Base-by-base conservation (phyloP, 1,284 basidiomycete genomes). In the Malassezia globosa region DNA sequence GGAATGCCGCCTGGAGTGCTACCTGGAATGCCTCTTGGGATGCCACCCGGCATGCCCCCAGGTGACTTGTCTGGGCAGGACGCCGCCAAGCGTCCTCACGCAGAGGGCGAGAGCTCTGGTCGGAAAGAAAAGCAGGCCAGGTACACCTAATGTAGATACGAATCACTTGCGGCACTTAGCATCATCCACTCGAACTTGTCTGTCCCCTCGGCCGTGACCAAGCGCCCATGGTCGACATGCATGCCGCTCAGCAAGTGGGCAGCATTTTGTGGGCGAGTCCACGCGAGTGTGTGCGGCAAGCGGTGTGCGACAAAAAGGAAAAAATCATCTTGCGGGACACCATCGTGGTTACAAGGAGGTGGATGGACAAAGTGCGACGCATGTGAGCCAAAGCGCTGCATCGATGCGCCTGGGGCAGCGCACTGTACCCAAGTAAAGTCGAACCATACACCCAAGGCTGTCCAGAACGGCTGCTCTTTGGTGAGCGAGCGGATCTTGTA, bases 361-460 rank as follows among this genome's bases (percentile, higher is more conserved):
- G 27, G 7, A n/a, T 19, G 22, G 21, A 19, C 41, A 31, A 36
- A 38, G 29, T 45, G 31, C 26, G 41, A 19, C 29, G 21, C 35
- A 16, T 42, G 36, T 4, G 38, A n/a, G 11, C 49, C 49, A 10
- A 40, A 38, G 33, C 21, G 18, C 11, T 41, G 22, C 25, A 18
- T 33, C 16, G 36, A 25, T 44, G 50, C 23, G 10, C 34, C 27
- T 7, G 39, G 18, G 8, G 23, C n/a, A 3, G 27, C 27, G 42
- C 60, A 64, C 37, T 56, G 44, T 3, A 86, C 80, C 1, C 83
- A 81, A 36, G 73, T 65, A 54, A 82, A 84, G 7, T 76, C 68
- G 72, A 87, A 89, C 85, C 84, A 89, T 1, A 82, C 71, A 14
- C 85, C 84, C 56, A 89, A 83, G 0, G 82, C 81, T 10, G 76